Evolutionary conservation across 148 eudicot species (phyloP), one percentile per base, ranked within the genome.

Genomic region (Tetragonia tetragonoides): DNA sequence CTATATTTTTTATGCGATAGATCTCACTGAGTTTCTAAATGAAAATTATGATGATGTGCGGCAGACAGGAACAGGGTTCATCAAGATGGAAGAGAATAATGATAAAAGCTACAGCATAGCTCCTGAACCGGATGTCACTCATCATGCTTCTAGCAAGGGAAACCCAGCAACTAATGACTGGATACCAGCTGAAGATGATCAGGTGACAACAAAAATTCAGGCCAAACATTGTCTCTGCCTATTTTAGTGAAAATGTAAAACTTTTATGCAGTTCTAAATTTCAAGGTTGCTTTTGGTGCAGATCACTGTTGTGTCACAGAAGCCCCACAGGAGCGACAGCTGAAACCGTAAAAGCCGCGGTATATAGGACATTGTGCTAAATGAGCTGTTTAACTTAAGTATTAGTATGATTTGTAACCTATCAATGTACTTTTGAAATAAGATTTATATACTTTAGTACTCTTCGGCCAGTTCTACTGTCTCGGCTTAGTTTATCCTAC

Each of bases 81-180:
- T 95, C 70, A 87, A 85, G 69, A 68, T 85, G 80, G 97, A 90
- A 73, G 75, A 76, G 67, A 74, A 56, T 40, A 82, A 83, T 42
- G 85, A 67, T 4, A 59, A 18, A 40, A 6, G 66, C 59, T 92
- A 89, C 84, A 77, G 51, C 63, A 57, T 89, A 68, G 80, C 79
- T 49, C 81, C 90, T 9, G 90, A 88, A 42, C 18, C 83, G 18
- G 82, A 70, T 41, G 51, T 76, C n/a, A 85, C 54, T 72, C 72
- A 70, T 68, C 92, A 90, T 21, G 84, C 81, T 78, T 71, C 88
- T 46, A 66, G 75, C 82, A 87, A 83, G 67, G 95, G 94, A 47
- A 95, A 95, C 76, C 99, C 99, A 2, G 97, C 99, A 42, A 95
- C 99, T 53, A 95, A 95, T 81, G 99, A 95, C 60, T 95, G 99